Percentiles rank a stretch among this genome's conserved stretches.
Evolutionary conservation across 306 rosid genomes (phyloP).

Genomic region (Leucaena leucocephala): DNA sequence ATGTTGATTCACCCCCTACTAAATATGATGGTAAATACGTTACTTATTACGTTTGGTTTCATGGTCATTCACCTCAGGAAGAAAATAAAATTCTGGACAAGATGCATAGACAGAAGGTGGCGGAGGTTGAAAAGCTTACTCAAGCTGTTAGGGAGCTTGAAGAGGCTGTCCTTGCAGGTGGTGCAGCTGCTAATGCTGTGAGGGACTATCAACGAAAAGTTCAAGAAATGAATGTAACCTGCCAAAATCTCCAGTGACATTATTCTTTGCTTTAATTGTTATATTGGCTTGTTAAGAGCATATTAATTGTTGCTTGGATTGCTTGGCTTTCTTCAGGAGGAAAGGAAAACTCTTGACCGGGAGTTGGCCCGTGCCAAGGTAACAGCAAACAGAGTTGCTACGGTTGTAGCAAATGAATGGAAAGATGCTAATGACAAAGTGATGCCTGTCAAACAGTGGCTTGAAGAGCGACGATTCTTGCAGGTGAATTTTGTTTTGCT

Average conservation of each 20-base stretch:
- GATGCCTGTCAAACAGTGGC: slow-evolving; percentile 99
- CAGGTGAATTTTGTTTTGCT: slow-evolving; percentile 54
- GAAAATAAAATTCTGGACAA: slow-evolving; percentile 97
- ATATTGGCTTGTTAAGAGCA: slow-evolving; percentile 20
- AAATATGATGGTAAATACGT: slow-evolving; percentile 1
- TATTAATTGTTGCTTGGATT: slow-evolving; percentile 33
- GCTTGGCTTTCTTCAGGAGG: slow-evolving; percentile 68
- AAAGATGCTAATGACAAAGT: slow-evolving; percentile 97
- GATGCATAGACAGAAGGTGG: slow-evolving; percentile 98
- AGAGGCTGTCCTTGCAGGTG: slow-evolving; percentile 99
- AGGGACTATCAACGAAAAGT: slow-evolving; percentile 98
- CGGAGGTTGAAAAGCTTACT: slow-evolving; percentile 98
- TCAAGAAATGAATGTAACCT: slow-evolving; percentile 98
- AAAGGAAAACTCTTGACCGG: slow-evolving; percentile 94
- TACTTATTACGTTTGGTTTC: slow-evolving; percentile 22
- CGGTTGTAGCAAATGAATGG: slow-evolving; percentile 98
- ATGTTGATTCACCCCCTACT: slow-evolving; percentile 8
- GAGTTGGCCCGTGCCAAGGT: slow-evolving; percentile 99
- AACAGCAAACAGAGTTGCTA: slow-evolving; percentile 97
- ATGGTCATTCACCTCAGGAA: slow-evolving; percentile 61
- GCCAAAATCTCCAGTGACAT: slow-evolving; percentile 26
- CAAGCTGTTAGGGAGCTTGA: slow-evolving; percentile 98
- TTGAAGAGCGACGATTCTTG: slow-evolving; percentile 92
- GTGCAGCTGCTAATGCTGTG: slow-evolving; percentile 99
- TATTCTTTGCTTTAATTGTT: slow-evolving; percentile 25